Evolutionary conservation across 495 filamentous ascomycete genomes (phyloP), one percentile per base, ranked within the genome.

Genomic region (Letharia lupina): DNA sequence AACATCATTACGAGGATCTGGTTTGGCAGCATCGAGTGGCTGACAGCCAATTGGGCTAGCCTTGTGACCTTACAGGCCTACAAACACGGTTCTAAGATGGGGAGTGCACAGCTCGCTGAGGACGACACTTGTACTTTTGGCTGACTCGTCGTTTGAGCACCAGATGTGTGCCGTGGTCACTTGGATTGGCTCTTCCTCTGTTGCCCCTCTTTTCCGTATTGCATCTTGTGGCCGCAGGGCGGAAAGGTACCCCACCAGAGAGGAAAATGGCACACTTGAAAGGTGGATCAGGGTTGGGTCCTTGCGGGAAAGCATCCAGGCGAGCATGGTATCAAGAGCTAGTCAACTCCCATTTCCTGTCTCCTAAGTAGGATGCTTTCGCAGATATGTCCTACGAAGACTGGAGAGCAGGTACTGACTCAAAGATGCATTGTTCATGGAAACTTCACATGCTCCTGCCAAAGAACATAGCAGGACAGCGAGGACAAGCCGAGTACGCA

Each of bases 401-500:
- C 47, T 83, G 74, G 66, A 65, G 70, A 3, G 68, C 72, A 4
- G 73, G 75, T n/a, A 66, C 75, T n/a, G 40, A 59, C 11, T 75
- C 76, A 61, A 84, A 84, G 65, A 76, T 80, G 9, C 67, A 74
- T 44, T 82, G 81, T 2, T 74, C 79, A 4, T 77, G 74, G 75
- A 82, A 85, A 65, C 74, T 85, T 64, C 74, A 83, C 64, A 72
- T 80, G 12, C 54, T 68, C 18, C 63, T 77, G 23, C 66, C 73
- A 0, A 44, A 70, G 33, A 72, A 67, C 0, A 78, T 89, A 1
- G 86, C 88, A 37, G 87, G 87, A 3, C 84, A 79, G 10, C 74
- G 80, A 59, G 84, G 83, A 0, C 87, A 90, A 73, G 80, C 84
- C 1, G 82, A 84, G 10, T 89, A 90, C 73, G 80, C 82, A n/a